A percentile compares a stretch with the other conserved stretches of the same genome.
These are phyloP conservation scores for Penicillium crustosum DNA, from an alignment of 2,329 filamentous ascomycete genomes.

Conservation along the genomic window DNA sequence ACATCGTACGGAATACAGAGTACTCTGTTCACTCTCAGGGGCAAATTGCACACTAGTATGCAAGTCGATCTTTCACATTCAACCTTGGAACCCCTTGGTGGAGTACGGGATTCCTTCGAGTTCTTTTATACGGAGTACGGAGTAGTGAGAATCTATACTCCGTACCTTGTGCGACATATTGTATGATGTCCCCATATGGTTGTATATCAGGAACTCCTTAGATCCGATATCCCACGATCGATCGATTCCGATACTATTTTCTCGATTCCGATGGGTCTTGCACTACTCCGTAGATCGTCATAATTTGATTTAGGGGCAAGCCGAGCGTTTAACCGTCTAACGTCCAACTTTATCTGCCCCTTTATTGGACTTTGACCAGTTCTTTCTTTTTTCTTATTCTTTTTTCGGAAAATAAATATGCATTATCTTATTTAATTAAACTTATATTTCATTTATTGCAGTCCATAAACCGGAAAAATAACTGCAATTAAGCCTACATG, in stretches of 20 bases:
- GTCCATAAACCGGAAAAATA: not conserved
- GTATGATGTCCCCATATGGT: not conserved
- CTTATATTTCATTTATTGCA: not conserved
- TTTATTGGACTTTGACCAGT: not conserved
- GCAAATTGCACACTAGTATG: constrained; percentile 14
- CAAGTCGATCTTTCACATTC: not conserved
- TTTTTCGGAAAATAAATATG: no score
- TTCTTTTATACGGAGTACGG: no score
- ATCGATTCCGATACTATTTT: constrained; percentile 16
- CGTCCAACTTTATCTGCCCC: constrained; percentile 5
- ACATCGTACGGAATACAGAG: no score
- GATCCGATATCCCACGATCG: constrained; percentile 19
- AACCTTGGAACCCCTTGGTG: not conserved
- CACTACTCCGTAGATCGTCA: constrained; percentile 8
- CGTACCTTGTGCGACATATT: not conserved
- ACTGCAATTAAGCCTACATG: not conserved
- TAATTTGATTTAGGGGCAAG: constrained; percentile 5
- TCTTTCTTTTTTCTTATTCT: no score
- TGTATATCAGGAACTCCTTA: not conserved
- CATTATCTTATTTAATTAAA: not conserved
- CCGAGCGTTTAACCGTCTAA: not conserved
- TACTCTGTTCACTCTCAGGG: constrained; percentile 9
- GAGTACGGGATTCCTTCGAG: not conserved
- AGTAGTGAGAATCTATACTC: not conserved
- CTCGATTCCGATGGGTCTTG: constrained; percentile 11